Conservation (phyloP, 495 filamentous ascomycete genomes). For the Aspergillus homomorphus region DNA sequence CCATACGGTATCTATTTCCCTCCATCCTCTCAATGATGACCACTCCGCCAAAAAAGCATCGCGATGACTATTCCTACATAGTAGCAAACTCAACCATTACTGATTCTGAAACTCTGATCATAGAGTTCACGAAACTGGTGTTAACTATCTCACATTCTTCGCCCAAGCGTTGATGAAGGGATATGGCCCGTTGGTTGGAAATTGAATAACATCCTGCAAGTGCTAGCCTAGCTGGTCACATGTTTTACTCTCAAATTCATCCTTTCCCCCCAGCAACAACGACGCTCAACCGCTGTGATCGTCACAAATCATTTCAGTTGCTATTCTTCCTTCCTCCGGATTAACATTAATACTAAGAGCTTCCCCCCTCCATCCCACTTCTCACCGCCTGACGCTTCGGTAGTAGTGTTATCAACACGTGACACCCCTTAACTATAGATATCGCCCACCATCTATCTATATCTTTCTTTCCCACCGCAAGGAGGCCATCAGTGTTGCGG, state of each 20-base stretch:
- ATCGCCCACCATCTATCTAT: conserved; percentile 13
- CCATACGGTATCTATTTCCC: not conserved
- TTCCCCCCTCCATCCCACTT: conserved; percentile 9
- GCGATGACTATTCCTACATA: not conserved
- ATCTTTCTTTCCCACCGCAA: conserved; percentile 13
- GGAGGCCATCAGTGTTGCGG: conserved; percentile 15
- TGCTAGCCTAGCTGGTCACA: not conserved
- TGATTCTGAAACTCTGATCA: not conserved
- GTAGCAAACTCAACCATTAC: not conserved
- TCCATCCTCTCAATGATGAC: not conserved
- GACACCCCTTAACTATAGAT: conserved; percentile 13
- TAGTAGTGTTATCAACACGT: conserved; percentile 27
- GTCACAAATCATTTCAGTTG: not conserved
- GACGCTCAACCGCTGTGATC: too few species aligned
- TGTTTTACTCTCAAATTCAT: not conserved
- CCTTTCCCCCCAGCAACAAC: too few species aligned
- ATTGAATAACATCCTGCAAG: not conserved
- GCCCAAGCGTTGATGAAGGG: not conserved
- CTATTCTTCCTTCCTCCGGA: not conserved
- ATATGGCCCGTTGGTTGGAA: not conserved
- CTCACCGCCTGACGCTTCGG: conserved; percentile 16
- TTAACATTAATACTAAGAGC: not conserved
- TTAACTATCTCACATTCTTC: not conserved
- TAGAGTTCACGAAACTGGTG: too few species aligned
- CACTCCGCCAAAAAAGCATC: not conserved